A percentile compares a stretch with the other conserved stretches of the same genome.
Evolutionary conservation across 306 rosid species (phyloP).

Genomic region (Ammopiptanthus mongolicus): DNA sequence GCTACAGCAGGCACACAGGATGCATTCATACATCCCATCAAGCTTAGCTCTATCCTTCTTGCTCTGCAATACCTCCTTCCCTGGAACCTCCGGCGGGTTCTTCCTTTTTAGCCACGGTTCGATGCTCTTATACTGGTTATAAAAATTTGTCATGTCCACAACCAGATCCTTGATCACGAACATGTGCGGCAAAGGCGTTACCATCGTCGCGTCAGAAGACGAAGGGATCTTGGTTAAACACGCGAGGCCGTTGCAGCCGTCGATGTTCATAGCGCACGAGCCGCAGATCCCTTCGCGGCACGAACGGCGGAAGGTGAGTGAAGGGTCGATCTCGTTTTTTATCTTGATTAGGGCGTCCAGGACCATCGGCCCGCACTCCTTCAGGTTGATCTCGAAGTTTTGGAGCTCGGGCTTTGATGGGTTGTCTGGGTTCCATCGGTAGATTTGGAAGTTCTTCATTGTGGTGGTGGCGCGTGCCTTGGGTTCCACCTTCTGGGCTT

Average conservation of each 20-base stretch:
- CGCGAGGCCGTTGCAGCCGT: conserved; percentile 93
- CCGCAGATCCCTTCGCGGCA: conserved; percentile 99
- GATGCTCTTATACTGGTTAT: conserved; percentile 94
- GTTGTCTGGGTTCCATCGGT: conserved; percentile 85
- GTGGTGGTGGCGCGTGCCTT: conserved; percentile 22
- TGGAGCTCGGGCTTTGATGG: conserved; percentile 76
- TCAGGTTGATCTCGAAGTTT: conserved; percentile 70
- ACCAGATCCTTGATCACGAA: conserved; percentile 87
- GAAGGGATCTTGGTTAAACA: conserved; percentile 76
- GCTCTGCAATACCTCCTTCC: conserved; percentile 81
- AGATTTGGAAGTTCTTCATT: conserved; percentile 75
- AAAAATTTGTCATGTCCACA: conserved; percentile 96
- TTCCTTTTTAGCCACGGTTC: conserved; percentile 99
- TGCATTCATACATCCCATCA: conserved; percentile 99
- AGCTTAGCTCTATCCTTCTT: conserved; percentile 85
- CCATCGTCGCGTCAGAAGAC: conserved; percentile 19
- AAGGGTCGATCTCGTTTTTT: conserved; percentile 83
- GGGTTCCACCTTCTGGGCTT: conserved; percentile 49
- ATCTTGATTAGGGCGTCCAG: conserved; percentile 93
- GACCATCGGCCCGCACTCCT: conserved; percentile 97
- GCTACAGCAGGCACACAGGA: conserved; percentile 94
- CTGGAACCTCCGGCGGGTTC: conserved; percentile 45
- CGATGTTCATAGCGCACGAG: conserved; percentile 98
- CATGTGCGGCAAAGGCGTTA: conserved; percentile 95
- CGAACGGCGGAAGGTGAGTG: conserved; percentile 78